Evolutionary conservation across 208 protist genomes (phyloP).

Genomic region (Tritrichomonas musculus): DNA sequence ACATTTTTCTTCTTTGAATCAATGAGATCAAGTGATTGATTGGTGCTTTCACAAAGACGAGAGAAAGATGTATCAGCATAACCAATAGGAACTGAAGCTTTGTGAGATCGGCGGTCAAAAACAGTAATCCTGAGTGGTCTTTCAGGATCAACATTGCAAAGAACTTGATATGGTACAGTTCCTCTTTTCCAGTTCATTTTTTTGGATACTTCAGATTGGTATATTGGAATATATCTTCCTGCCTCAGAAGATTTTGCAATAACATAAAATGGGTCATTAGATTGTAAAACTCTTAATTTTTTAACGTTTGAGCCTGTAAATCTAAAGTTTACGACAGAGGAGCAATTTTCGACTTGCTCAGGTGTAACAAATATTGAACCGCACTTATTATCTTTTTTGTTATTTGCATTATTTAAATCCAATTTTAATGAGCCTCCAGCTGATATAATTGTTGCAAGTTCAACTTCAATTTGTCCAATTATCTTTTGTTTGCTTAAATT

Average conservation of each 20-base stretch:
- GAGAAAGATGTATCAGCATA: not conserved
- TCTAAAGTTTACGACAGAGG: not conserved
- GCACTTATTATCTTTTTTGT: not conserved
- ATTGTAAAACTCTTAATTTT: not conserved
- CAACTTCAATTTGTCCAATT: not conserved
- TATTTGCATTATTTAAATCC: not conserved
- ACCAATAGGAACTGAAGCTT: not conserved
- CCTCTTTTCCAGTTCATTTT: not conserved
- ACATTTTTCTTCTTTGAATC: not conserved
- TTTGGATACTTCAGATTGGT: conserved; percentile 21
- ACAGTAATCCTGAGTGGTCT: not conserved
- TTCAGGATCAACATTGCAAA: not conserved
- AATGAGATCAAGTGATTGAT: not conserved
- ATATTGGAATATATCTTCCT: not conserved
- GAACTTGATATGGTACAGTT: not conserved
- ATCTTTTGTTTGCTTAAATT: not conserved
- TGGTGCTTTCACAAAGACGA: not conserved
- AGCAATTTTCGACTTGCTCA: conserved; percentile 23
- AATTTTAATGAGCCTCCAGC: not conserved
- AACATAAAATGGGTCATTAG: not conserved
- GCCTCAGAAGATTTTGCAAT: not conserved
- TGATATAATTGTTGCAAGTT: not conserved
- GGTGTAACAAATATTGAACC: not conserved
- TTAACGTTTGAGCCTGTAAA: not conserved
- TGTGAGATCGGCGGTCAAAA: not conserved